These are phyloP conservation scores for Saposhnikovia divaricata DNA, from an alignment of 129 eudicot species.

Conservation along the genomic window DNA sequence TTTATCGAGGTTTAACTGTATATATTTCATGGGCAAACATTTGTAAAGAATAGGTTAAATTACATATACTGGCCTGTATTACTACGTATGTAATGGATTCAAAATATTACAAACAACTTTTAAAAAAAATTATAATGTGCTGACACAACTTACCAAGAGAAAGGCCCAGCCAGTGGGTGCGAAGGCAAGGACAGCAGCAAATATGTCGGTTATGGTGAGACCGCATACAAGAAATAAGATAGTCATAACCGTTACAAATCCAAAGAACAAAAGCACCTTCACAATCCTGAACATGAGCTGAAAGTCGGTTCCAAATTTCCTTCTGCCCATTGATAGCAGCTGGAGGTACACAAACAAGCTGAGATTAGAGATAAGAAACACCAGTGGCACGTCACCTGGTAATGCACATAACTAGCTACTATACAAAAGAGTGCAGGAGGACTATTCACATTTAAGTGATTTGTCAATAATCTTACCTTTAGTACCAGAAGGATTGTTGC, in stretches of 20 bases:
- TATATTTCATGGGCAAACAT: background rate
- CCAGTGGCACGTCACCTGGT: background rate
- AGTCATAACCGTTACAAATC: slow-evolving; percentile 77
- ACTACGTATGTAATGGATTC: background rate
- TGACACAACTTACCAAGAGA: slow-evolving; percentile 56
- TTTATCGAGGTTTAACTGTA: no score
- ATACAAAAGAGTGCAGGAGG: background rate
- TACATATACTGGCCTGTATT: background rate
- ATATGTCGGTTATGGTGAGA: slow-evolving; percentile 64
- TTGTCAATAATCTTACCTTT: slow-evolving; percentile 42
- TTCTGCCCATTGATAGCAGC: slow-evolving; percentile 94
- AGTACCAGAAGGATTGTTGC: slow-evolving; percentile 55
- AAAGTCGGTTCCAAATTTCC: slow-evolving; percentile 87
- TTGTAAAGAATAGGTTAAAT: background rate
- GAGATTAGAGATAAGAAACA: slow-evolving; percentile 8
- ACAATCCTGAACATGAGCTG: slow-evolving; percentile 96
- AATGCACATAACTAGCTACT: background rate
- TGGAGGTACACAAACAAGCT: slow-evolving; percentile 22
- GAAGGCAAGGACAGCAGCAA: slow-evolving; percentile 89
- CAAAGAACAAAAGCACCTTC: slow-evolving; percentile 90
- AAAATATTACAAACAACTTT: background rate
- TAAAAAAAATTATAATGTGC: background rate
- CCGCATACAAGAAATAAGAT: slow-evolving; percentile 70
- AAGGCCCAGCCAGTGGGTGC: slow-evolving; percentile 95
- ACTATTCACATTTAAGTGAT: background rate